Evolutionary conservation across 805 yeast species (phyloP), one percentile per base, ranked within the genome.

Genomic region (Yarrowia sp.): DNA sequence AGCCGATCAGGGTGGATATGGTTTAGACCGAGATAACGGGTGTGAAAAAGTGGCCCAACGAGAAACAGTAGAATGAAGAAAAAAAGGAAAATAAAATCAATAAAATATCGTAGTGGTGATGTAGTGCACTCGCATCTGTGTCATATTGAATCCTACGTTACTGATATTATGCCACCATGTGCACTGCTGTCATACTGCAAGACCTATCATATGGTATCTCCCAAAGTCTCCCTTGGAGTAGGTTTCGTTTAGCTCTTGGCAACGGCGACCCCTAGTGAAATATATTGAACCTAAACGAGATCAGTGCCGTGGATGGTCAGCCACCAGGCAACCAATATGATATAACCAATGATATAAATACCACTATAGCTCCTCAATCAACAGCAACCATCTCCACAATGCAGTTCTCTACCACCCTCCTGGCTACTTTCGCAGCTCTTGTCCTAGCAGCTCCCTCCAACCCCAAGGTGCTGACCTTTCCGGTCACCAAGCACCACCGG

Each of bases 1-100:
- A 43, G 53, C 13, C n/a, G 53, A 32, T 47, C 53, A 32, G 53
- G 53, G 53, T 47, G 53, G 53, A 47, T 47, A 47, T 47, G 33
- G 39, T 47, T 47, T 47, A 2, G 38, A 22, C 28, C 28, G 38
- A 43, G 47, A 43, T 43, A 43, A 8, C 32, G 32, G 22, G n/a
- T 15, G 44, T 35, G 38, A 35, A 9, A 35, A 22, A n/a, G n/a
- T n/a, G n/a, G n/a, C n/a, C n/a, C n/a, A n/a, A n/a, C n/a, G n/a
- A n/a, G n/a, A 22, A 22, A 22, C 28, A 5, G 28, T 3, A 22
- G 5, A 22, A 22, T 22, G 28, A 22, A 22, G 4, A 35, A 35
- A 35, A 35, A 35, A 35, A 35, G n/a, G n/a, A n/a, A n/a, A n/a
- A n/a, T n/a, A 9, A 35, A 35, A 35, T 35, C 28, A 22, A 22